Evolutionary conservation across 306 rosid genomes (phyloP), one percentile per base, ranked within the genome.

Genomic region (Cotoneaster glaucophyllus): DNA sequence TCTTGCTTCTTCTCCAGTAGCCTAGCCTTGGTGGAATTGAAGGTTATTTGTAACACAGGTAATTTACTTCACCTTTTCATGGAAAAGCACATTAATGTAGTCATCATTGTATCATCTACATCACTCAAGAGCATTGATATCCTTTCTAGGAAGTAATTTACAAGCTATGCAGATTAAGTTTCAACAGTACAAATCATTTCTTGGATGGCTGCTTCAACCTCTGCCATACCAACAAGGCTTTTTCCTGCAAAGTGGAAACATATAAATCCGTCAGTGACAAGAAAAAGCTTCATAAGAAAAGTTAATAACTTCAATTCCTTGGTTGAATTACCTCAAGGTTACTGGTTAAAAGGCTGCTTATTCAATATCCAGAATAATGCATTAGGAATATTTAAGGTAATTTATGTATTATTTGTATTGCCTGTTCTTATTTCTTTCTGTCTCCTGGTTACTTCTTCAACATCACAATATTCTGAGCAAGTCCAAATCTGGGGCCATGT

Each of bases 161-260:
- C 14, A 69, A 62, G 44, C 67, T 44, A 39, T 44, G 56, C 24
- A 58, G 74, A 34, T 43, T 63, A 72, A 69, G 71, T 44, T 67
- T 77, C 56, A 63, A 63, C 31, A 69, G 50, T 15, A 58, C 22
- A 78, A 71, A 76, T 65, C 57, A 61, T 95, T 82, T 95, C 97
- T 79, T 92, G 97, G 77, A 92, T 92, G 77, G 98, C 98, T 81
- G 90, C 88, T 80, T 92, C 96, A 54, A 95, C 89, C 48, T 95
- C 96, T 52, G 80, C 79, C 93, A 90, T 90, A 61, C 89, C 83
- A 65, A 95, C 93, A 80, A 82, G 90, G 50, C 79, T 77, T 82
- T 86, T 87, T 75, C 86, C 96, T 86, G 70, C 62, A 86, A 80
- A 74, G 43, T 52, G 71, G 37, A 73, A 19, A 68, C 67, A 81